These are phyloP conservation scores for Colletotrichum agaves DNA, from an alignment of 2,329 filamentous ascomycete genomes.

Conservation along the genomic window DNA sequence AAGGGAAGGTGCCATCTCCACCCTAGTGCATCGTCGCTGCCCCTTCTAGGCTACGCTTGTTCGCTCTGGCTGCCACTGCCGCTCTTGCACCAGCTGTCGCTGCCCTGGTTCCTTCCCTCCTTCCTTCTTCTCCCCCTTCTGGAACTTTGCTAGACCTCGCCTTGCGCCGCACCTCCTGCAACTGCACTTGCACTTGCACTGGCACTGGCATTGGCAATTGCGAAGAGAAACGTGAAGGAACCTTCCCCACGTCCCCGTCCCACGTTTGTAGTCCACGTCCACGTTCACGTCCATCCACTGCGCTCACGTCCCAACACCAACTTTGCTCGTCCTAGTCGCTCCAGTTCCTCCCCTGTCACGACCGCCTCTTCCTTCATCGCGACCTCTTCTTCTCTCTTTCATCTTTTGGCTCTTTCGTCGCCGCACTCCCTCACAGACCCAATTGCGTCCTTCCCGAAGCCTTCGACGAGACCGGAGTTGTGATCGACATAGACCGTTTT, in stretches of 20 bases:
- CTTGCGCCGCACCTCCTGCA: constrained; percentile 9
- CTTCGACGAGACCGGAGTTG: neutral
- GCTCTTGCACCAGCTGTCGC: neutral
- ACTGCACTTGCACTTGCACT: neutral
- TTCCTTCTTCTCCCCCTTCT: constrained; percentile 2
- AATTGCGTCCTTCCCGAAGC: neutral
- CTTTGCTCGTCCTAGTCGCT: constrained; percentile 23
- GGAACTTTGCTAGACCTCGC: constrained; percentile 10
- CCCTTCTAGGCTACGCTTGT: neutral
- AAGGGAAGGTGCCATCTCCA: constrained; percentile 1
- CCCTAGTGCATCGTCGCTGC: neutral
- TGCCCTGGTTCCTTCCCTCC: neutral
- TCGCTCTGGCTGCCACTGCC: neutral
- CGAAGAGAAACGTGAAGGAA: constrained; percentile 15
- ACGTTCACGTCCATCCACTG: constrained; percentile 15
- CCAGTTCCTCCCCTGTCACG: constrained; percentile 24
- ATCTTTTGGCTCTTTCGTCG: neutral
- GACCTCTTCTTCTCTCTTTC: neutral
- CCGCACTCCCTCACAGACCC: neutral
- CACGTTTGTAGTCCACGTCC: too few species aligned
- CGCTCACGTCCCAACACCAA: constrained; percentile 23
- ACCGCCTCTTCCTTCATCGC: constrained; percentile 30
- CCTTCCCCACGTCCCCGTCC: neutral
- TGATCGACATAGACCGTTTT: constrained; percentile 10
- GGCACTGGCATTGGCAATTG: neutral